These are phyloP conservation scores for Annulohypoxylon maeteangense DNA, from an alignment of 495 filamentous ascomycete species.

Conservation along the genomic window DNA sequence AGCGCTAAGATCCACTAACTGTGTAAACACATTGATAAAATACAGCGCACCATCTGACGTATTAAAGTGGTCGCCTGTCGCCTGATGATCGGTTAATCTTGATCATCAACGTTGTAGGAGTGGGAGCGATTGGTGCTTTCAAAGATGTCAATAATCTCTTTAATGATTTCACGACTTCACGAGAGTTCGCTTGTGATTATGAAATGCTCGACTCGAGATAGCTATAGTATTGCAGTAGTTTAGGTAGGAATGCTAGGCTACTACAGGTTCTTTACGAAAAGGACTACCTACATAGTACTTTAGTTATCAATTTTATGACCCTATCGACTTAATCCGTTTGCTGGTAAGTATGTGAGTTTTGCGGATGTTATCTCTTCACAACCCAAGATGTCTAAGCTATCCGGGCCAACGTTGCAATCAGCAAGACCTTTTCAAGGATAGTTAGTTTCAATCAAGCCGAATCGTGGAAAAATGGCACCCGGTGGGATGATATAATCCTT, in stretches of 20 bases:
- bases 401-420: neutral
- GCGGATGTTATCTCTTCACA: neutral
- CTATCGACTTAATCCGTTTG: no score
- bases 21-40: no score
- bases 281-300: no score
- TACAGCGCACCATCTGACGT: no score
- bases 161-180: slow-evolving; percentile 15
- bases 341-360: neutral
- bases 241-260: slow-evolving; percentile 2
- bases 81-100: no score
- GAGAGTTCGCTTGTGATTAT: slow-evolving; percentile 42
- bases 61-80: no score
- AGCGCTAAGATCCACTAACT: no score
- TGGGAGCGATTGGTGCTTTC: slow-evolving; percentile 41
- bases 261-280: slow-evolving; percentile 17
- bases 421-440: neutral
- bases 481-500: slow-evolving; percentile 25
- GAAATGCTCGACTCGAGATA: slow-evolving; percentile 43
- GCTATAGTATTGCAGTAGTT: slow-evolving; percentile 45
- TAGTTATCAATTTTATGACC: no score
- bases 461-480: slow-evolving; percentile 37
- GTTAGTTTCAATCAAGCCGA: slow-evolving; percentile 6
- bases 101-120: slow-evolving; percentile 14
- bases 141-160: slow-evolving; percentile 41
- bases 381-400: neutral